Evolutionary conservation across 1,284 basidiomycete species (phyloP).

Genomic region (Leccinum pseudoinsigne): DNA sequence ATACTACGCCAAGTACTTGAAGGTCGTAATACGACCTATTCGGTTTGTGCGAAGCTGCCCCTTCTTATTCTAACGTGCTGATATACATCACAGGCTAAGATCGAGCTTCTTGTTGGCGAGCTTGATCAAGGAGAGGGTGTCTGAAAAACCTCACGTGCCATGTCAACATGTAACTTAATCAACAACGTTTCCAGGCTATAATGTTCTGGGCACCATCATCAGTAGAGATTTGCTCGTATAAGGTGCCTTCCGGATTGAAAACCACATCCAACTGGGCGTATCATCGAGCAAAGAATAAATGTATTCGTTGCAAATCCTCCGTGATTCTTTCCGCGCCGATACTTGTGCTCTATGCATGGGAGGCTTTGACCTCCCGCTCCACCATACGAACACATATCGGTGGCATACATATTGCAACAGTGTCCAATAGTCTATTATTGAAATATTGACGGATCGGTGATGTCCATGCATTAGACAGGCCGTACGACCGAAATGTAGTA

Average conservation of each 20-base stretch:
- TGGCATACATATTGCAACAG: conserved; percentile 16
- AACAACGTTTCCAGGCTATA: not conserved
- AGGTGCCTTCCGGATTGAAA: conserved; percentile 77
- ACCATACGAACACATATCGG: conserved; percentile 3
- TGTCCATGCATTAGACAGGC: conserved; percentile 1
- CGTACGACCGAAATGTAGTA: not conserved
- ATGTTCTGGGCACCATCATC: not conserved
- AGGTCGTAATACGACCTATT: conserved; percentile 61
- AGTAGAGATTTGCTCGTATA: conserved; percentile 58
- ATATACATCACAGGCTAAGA: conserved; percentile 53
- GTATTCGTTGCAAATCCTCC: not conserved
- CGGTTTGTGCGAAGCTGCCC: conserved; percentile 43
- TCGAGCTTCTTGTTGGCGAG: conserved; percentile 57
- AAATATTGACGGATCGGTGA: not conserved
- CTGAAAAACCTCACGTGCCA: conserved; percentile 28
- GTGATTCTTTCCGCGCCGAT: not conserved
- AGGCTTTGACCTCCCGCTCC: not conserved
- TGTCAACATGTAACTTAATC: conserved; percentile 6
- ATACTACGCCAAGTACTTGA: conserved; percentile 61
- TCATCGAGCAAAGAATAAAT: conserved; percentile 68
- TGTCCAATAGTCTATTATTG: not conserved
- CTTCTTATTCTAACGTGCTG: conserved; percentile 4
- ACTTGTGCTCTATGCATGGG: conserved; percentile 5
- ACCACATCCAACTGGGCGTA: conserved; percentile 71
- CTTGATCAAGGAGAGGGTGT: conserved; percentile 61